Base-by-base conservation (phyloP, 495 filamentous ascomycete genomes). In the Filosporella fistucella region DNA sequence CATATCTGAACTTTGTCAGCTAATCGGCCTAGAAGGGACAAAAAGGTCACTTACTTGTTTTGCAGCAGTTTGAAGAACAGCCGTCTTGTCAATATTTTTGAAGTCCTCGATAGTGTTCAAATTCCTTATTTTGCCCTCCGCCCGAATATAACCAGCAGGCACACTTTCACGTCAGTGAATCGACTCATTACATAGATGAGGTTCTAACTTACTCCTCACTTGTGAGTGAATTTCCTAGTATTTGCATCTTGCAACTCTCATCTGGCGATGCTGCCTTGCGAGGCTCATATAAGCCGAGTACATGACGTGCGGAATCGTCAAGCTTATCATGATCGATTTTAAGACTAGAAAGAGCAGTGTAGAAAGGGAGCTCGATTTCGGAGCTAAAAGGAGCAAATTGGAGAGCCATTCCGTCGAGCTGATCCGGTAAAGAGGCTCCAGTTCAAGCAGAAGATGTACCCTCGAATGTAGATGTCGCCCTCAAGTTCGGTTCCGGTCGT, bases 321-420 rank as follows among this genome's bases (percentile, higher is more conserved):
- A 98, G 86, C 70, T 86, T 94, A 67, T 96, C 93, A 78, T 95
- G 84, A 59, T 98, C 89, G 58, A 98, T 87, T 66, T 98, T 98
- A 41, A 80, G 86, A 8, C 82, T 80, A 36, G 91, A 90, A 20
- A 98, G 78, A 29, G 88, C 81, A 29, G 85, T 85, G 60, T 96
- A 97, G 64, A 98, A 98, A 17, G 89, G 89, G 18, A 96, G 72
- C 59, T 98, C 93, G 54, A 97, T 88, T 66, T 96, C 89, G 22
- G 91, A 96, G 20, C 80, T 76, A 76, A 95, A 97, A 0, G 90
- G 81, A 34, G 86, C 84, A 66, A 89, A 97, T 57, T 77, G 78
- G 45, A 82, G 45, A 37, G 57, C 49, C 35, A 38, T 38, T 6
- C n/a, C n/a, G n/a, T n/a, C n/a, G n/a, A n/a, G n/a, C n/a, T n/a